Evolutionary conservation across 2,329 filamentous ascomycete species (phyloP).

Genomic region (Penicillium sp.): DNA sequence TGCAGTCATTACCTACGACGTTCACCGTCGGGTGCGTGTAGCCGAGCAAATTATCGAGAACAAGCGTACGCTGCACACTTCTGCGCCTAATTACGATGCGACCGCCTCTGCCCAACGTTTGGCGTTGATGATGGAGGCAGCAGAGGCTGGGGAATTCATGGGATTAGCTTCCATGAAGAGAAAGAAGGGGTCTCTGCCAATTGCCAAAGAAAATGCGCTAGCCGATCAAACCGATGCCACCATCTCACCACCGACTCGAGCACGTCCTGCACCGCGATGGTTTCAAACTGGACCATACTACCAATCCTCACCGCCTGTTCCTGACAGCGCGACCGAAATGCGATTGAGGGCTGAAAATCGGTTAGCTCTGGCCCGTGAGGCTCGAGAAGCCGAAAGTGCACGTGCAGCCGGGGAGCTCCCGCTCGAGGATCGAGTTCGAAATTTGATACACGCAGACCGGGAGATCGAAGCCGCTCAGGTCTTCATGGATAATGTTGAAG

Average conservation of each 20-base stretch:
- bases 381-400: conserved; percentile 5
- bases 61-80: conserved; percentile 38
- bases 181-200: conserved; percentile 12
- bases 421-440: conserved; percentile 18
- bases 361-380: conserved; percentile 9
- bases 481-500: conserved; percentile 27
- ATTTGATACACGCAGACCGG: conserved; percentile 22
- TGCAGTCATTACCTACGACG: conserved; percentile 39
- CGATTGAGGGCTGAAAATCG: conserved; percentile 2
- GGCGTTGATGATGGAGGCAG: conserved; percentile 40
- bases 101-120: conserved; percentile 32
- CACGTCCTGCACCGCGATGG: background rate
- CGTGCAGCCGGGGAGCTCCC: conserved; percentile 5
- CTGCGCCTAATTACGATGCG: conserved; percentile 39
- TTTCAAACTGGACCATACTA: background rate
- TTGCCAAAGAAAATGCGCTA: conserved; percentile 2
- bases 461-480: conserved; percentile 34
- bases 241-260: background rate
- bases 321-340: background rate
- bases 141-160: conserved; percentile 40
- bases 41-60: conserved; percentile 42
- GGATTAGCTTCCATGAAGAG: conserved; percentile 34
- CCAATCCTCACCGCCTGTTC: background rate
- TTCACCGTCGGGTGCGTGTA: conserved; percentile 35
- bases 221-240: background rate